Percentiles rank a stretch among this genome's conserved stretches.
phyloP scores from a whole-genome alignment of 768 basidiomycete species.

The Trametes cinnabarina region DNA sequence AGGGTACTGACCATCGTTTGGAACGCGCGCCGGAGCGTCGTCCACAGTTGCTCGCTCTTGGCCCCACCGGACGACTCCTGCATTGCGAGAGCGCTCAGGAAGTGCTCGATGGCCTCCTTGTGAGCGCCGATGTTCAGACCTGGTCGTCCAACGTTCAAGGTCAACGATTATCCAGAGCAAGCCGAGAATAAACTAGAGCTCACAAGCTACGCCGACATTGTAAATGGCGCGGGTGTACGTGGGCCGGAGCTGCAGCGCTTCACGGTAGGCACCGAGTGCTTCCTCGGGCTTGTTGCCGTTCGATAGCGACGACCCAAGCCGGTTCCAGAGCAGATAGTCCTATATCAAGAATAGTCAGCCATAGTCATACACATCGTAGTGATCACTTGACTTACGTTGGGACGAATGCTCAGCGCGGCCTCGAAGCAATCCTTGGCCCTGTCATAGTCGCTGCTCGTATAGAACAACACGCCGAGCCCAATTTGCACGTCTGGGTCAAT shows the following conservation, averaged over 20 bases:
- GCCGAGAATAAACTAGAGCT: slow-evolving; percentile 32
- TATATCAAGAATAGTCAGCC: slow-evolving; percentile 20
- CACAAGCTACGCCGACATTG: slow-evolving; percentile 97
- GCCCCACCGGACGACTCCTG: slow-evolving; percentile 69
- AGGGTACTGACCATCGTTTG: slow-evolving; percentile 64
- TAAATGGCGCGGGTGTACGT: slow-evolving; percentile 97
- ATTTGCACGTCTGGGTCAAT: slow-evolving; percentile 91
- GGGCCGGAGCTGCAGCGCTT: slow-evolving; percentile 86
- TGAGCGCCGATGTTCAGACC: slow-evolving; percentile 94
- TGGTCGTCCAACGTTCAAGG: slow-evolving; percentile 32
- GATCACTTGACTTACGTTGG: slow-evolving; percentile 47
- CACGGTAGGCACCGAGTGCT: slow-evolving; percentile 84
- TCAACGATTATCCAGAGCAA: slow-evolving; percentile 4
- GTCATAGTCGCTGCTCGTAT: slow-evolving; percentile 82
- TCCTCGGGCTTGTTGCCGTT: slow-evolving; percentile 95
- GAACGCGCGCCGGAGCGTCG: slow-evolving; percentile 81
- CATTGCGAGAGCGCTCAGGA: slow-evolving; percentile 78
- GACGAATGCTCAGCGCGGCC: slow-evolving; percentile 75
- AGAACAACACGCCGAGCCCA: slow-evolving; percentile 89
- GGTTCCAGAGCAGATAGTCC: slow-evolving; percentile 97
- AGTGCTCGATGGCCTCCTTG: slow-evolving; percentile 95
- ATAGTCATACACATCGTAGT: not conserved
- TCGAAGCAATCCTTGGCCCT: slow-evolving; percentile 94
- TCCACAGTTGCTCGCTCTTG: slow-evolving; percentile 86
- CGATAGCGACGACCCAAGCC: slow-evolving; percentile 89